Percentiles rank a stretch among this genome's conserved stretches.
phyloP scores from a whole-genome alignment of 2,329 filamentous ascomycete genomes.

The Colletotrichum noveboracense region DNA sequence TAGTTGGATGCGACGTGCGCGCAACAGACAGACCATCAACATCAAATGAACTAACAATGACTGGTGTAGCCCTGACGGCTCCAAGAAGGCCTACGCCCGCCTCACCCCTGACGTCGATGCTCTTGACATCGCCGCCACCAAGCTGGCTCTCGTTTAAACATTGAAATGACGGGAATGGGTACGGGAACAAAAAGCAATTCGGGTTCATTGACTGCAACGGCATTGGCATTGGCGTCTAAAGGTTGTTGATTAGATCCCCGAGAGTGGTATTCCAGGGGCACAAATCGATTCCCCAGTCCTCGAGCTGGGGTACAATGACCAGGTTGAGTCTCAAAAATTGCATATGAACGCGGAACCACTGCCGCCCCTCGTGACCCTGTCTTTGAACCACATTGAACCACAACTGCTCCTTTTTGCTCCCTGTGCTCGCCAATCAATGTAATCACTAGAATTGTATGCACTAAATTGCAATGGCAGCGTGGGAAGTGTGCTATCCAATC shows the following conservation, averaged over 20 bases:
- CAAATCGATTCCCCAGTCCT: constrained; percentile 18
- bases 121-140: constrained; percentile 98
- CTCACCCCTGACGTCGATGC: constrained; percentile 97
- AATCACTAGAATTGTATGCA: neutral
- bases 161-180: neutral
- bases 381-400: neutral
- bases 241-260: constrained; percentile 21
- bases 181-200: constrained; percentile 3
- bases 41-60: constrained; percentile 22
- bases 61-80: constrained; percentile 78
- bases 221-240: constrained; percentile 25
- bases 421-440: neutral
- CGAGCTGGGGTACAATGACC: constrained; percentile 8
- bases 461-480: neutral
- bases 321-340: neutral
- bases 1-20: neutral
- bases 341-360: neutral
- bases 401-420: neutral
- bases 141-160: constrained; percentile 93
- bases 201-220: constrained; percentile 20
- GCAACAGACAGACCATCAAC: neutral
- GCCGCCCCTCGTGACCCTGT: neutral
- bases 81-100: constrained; percentile 98
- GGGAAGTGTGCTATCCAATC: neutral
- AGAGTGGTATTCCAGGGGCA: constrained; percentile 9